Conservation (phyloP, 1,284 basidiomycete species). For the Malassezia psittaci region DNA sequence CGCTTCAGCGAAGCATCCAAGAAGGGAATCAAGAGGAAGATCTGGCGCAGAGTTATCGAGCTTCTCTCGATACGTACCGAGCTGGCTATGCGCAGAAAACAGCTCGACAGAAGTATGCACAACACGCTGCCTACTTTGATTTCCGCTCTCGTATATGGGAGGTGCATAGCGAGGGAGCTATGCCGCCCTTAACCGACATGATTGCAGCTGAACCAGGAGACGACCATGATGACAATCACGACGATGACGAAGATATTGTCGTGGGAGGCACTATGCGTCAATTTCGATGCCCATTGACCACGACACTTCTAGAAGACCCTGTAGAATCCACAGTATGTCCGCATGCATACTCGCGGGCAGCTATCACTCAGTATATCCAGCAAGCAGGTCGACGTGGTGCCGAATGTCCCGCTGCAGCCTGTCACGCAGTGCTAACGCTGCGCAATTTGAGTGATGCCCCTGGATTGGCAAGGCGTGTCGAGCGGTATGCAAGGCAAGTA, state of each 20-base stretch:
- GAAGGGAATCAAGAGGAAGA: not conserved
- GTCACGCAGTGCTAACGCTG: not conserved
- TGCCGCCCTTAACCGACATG: constrained; percentile 32
- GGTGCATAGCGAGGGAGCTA: constrained; percentile 24
- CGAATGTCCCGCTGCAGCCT: constrained; percentile 14
- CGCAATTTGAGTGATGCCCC: constrained; percentile 6
- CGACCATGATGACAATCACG: constrained; percentile 15
- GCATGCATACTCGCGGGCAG: constrained; percentile 18
- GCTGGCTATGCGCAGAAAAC: constrained; percentile 16
- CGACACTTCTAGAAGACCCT: constrained; percentile 29
- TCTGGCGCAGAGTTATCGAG: not conserved
- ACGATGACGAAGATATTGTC: constrained; percentile 31
- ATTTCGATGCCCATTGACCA: constrained; percentile 34
- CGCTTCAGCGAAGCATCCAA: constrained; percentile 9
- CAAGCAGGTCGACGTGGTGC: not conserved
- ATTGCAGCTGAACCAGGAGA: constrained; percentile 21
- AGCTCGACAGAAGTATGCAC: constrained; percentile 26
- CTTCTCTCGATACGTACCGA: constrained; percentile 13
- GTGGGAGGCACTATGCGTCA: constrained; percentile 26
- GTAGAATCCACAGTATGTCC: constrained; percentile 19
- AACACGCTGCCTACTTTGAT: constrained; percentile 24
- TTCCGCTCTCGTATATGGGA: constrained; percentile 31
- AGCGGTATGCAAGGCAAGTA: constrained; percentile 11
- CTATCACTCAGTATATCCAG: constrained; percentile 7
- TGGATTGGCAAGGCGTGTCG: constrained; percentile 7